Conservation (phyloP, 805 yeast species). For the Candida fluviatilis region DNA sequence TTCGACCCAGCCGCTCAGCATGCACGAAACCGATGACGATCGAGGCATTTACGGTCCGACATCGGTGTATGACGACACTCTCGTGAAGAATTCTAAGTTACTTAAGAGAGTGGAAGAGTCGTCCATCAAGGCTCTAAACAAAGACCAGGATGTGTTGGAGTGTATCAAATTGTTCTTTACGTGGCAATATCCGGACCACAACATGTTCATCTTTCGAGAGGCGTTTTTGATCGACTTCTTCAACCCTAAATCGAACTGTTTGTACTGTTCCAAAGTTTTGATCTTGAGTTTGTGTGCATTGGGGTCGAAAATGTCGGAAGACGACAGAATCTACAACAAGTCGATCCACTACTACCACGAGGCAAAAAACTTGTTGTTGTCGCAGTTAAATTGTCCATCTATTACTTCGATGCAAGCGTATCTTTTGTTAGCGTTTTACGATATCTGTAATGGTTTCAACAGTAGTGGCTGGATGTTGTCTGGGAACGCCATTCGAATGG, state of each 20-base stretch:
- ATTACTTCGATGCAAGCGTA: slow-evolving; percentile 58
- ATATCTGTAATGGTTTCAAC: slow-evolving; percentile 55
- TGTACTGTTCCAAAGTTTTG: slow-evolving; percentile 53
- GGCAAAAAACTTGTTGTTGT: slow-evolving; percentile 41
- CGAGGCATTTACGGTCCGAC: slow-evolving; percentile 44
- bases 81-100: slow-evolving; percentile 16
- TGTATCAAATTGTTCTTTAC: slow-evolving; percentile 47
- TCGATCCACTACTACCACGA: slow-evolving; percentile 44
- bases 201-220: slow-evolving; percentile 60
- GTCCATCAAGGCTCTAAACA: slow-evolving; percentile 25
- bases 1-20: neutral
- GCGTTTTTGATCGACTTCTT: slow-evolving; percentile 59
- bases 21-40: slow-evolving; percentile 17
- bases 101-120: slow-evolving; percentile 5
- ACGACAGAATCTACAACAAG: slow-evolving; percentile 35
- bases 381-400: slow-evolving; percentile 40
- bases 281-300: slow-evolving; percentile 56
- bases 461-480: slow-evolving; percentile 61
- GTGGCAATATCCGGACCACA: slow-evolving; percentile 66
- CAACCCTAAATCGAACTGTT: slow-evolving; percentile 46
- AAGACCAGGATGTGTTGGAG: slow-evolving; percentile 30
- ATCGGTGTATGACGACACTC: slow-evolving; percentile 36
- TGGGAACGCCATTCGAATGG: slow-evolving; percentile 62
- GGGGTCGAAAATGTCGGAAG: slow-evolving; percentile 50
- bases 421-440: slow-evolving; percentile 56